Percentiles rank a stretch among this genome's conserved stretches.
Conservation (phyloP, 2,329 filamentous ascomycete genomes). For the Hymenotorrendiella dingleyae region DNA sequence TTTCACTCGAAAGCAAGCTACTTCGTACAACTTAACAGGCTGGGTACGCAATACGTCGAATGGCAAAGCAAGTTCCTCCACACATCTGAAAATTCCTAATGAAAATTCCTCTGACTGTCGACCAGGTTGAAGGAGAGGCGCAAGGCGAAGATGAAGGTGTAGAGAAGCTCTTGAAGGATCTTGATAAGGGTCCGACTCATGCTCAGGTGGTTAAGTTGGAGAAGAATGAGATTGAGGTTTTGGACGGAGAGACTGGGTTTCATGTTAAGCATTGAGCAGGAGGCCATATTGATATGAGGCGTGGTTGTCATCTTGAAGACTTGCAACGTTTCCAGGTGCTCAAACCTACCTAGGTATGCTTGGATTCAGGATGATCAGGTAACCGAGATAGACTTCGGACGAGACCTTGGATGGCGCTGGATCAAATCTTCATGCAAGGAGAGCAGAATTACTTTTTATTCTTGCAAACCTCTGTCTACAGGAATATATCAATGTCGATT, state of each 20-base stretch:
- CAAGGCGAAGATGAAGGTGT: slow-evolving; percentile 66
- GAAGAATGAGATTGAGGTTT: slow-evolving; percentile 56
- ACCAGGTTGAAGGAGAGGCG: slow-evolving; percentile 80
- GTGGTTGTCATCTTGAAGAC: too few species aligned
- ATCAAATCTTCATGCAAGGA: too few species aligned
- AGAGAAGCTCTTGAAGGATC: slow-evolving; percentile 63
- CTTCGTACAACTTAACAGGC: slow-evolving; percentile 46
- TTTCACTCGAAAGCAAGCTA: slow-evolving; percentile 49
- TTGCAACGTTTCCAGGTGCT: too few species aligned
- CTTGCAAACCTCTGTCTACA: too few species aligned
- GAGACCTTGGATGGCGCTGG: too few species aligned
- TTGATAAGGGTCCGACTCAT: slow-evolving; percentile 67
- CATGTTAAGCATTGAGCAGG: slow-evolving; percentile 33
- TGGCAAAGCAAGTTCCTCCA: slow-evolving; percentile 40
- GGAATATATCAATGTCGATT: too few species aligned
- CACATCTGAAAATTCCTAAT: background rate
- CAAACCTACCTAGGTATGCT: too few species aligned
- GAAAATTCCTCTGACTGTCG: background rate
- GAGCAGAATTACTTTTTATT: too few species aligned
- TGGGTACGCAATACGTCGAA: slow-evolving; percentile 56
- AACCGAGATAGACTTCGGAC: too few species aligned
- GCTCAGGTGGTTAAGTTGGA: slow-evolving; percentile 72
- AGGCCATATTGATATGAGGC: too few species aligned
- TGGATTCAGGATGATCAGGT: too few species aligned
- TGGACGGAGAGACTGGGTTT: slow-evolving; percentile 65